Percentiles rank a stretch among this genome's conserved stretches.
These are phyloP conservation scores for Pythium myriotylum DNA, from an alignment of 352 stramenopile species.

Conservation along the genomic window DNA sequence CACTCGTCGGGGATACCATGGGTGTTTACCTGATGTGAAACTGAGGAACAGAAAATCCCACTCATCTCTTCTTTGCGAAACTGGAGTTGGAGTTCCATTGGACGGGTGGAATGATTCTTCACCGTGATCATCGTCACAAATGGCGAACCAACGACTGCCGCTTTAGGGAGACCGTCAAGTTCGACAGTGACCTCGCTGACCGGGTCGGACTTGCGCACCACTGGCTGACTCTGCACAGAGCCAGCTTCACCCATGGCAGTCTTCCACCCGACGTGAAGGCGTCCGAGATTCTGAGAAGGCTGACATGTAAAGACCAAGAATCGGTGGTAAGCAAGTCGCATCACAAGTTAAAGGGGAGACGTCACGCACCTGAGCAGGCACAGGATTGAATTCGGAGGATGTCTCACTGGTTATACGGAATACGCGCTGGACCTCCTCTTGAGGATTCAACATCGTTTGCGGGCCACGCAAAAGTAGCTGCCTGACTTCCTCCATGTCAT, in stretches of 20 bases:
- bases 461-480: constrained; percentile 37
- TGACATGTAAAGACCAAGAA: constrained; percentile 11
- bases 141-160: constrained; percentile 49
- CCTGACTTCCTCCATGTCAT: constrained; percentile 16
- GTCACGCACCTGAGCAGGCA: too few relatives aligned
- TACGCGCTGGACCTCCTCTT: constrained; percentile 80
- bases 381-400: constrained; percentile 28
- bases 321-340: too few relatives aligned
- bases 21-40: constrained; percentile 68
- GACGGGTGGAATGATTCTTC: constrained; percentile 68
- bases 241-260: constrained; percentile 79
- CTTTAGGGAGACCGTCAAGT: constrained; percentile 47
- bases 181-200: constrained; percentile 48
- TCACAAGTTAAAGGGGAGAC: too few relatives aligned
- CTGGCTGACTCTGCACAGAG: constrained; percentile 77
- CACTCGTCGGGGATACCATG: too few relatives aligned
- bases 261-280: constrained; percentile 85
- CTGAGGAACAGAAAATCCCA: constrained; percentile 70
- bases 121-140: constrained; percentile 60
- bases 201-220: constrained; percentile 60
- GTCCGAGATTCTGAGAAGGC: constrained; percentile 66
- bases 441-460: constrained; percentile 70
- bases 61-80: constrained; percentile 71
- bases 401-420: constrained; percentile 58
- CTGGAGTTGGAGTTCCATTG: constrained; percentile 72